Evolutionary conservation across 345 rosid species (phyloP), one percentile per base, ranked within the genome.

Genomic region (Moricandia moricandioides): DNA sequence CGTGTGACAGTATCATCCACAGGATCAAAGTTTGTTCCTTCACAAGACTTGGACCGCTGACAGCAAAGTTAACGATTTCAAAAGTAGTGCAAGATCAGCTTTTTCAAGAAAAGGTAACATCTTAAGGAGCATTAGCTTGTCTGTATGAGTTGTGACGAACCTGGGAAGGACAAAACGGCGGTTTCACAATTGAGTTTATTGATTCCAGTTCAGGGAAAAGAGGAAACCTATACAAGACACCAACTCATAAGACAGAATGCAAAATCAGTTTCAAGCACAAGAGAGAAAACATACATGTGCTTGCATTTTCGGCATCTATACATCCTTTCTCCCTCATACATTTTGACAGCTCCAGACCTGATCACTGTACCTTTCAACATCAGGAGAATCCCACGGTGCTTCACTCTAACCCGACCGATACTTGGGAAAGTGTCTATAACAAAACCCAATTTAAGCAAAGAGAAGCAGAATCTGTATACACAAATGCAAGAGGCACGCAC

Each of bases 321-420:
- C 84, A 87, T 85, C 85, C 96, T 82, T 80, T 85, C 89, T 57
- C 97, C 98, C 78, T 94, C 98, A 39, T 86, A 91, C 98, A 94
- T 91, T 85, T 91, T 94, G 57, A 85, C 83, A 69, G 93, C 86
- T 62, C 93, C 98, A 2, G 97, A 91, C 49, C 97, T 82, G 70
- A 88, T 94, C 18, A 94, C 92, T 1, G 97, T 94, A 55, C 98
- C 99, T 73, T 87, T 94, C 52, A 91, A 83, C 21, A 92, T 90
- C 47, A 91, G 84, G 13, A 94, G 88, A 85, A 91, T 81, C 49
- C 91, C 89, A 5, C 85, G 85, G 71, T 94, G 99, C 86, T 86
- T 91, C 70, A 91, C 97, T 78, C 97, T 88, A 70, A 91, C 81
- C 27, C 82, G 82, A 9, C 97, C 97, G 52, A 91, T 89, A 83